Conservation (phyloP, 805 yeast species). For the Starmerella stigmatis region DNA sequence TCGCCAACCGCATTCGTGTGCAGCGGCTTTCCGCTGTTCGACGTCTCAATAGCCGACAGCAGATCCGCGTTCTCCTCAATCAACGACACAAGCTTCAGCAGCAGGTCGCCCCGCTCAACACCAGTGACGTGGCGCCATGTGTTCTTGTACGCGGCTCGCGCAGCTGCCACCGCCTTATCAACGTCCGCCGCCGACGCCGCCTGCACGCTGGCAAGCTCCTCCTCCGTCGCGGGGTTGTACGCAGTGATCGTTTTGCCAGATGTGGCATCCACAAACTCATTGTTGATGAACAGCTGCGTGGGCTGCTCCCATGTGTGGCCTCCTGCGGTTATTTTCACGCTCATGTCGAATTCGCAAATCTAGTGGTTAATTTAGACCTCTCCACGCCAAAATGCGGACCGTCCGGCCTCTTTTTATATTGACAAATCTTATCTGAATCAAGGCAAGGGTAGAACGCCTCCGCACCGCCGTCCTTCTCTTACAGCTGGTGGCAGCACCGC, state of each 20-base stretch:
- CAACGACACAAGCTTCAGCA: constrained; percentile 65
- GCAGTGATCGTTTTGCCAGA: constrained; percentile 52
- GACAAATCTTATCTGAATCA: constrained; percentile 4
- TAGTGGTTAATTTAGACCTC: too few species aligned
- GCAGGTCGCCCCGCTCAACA: constrained; percentile 57
- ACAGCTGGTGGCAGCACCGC: too few species aligned
- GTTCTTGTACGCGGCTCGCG: constrained; percentile 57
- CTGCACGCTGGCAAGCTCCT: constrained; percentile 54
- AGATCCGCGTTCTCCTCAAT: constrained; percentile 61
- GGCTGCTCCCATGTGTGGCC: constrained; percentile 70
- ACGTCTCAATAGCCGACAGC: constrained; percentile 69
- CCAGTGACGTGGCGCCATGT: constrained; percentile 58
- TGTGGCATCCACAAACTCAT: constrained; percentile 43
- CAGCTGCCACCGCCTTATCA: constrained; percentile 77
- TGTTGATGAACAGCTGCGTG: constrained; percentile 71
- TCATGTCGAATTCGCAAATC: constrained; percentile 13
- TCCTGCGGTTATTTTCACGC: constrained; percentile 23
- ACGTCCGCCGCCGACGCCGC: constrained; percentile 73
- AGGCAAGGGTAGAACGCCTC: constrained; percentile 2
- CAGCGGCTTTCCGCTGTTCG: constrained; percentile 80
- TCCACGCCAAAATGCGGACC: too few species aligned
- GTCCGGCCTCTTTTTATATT: not conserved
- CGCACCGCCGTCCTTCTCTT: not conserved
- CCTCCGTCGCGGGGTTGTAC: constrained; percentile 64
- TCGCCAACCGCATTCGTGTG: constrained; percentile 56